Conservation (phyloP, 139 green algal species). For the Chlamydomonas schloesseri region DNA sequence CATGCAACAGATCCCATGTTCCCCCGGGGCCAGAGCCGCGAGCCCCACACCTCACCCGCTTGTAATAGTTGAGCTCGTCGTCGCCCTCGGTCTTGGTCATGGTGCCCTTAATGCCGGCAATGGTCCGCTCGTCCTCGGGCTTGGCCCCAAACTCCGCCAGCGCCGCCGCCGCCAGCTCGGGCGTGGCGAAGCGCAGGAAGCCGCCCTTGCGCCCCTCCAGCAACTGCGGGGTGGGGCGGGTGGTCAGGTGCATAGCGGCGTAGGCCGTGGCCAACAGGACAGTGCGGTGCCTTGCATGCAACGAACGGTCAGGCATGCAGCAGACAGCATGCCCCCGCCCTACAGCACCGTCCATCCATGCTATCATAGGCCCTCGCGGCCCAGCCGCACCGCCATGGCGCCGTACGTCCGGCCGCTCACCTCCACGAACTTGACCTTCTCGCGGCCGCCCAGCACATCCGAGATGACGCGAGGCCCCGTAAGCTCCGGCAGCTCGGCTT, state of each 20-base stretch:
- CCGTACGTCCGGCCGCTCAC: no score
- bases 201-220: slow-evolving; percentile 59
- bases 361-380: no score
- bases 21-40: no score
- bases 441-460: slow-evolving; percentile 64
- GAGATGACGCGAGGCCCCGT: slow-evolving; percentile 57
- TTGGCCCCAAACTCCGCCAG: slow-evolving; percentile 41
- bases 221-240: background rate
- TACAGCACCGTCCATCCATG: no score
- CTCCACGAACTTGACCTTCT: slow-evolving; percentile 68
- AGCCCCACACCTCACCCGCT: slow-evolving; percentile 65
- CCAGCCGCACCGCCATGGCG: no score
- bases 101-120: slow-evolving; percentile 58
- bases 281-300: no score
- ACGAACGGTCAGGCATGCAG: no score
- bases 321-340: no score
- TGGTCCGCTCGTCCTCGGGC: slow-evolving; percentile 54
- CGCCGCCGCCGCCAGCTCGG: slow-evolving; percentile 47
- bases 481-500: slow-evolving; percentile 45
- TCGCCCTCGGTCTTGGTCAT: slow-evolving; percentile 72
- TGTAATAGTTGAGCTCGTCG: slow-evolving; percentile 74
- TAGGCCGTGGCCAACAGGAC: no score
- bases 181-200: slow-evolving; percentile 61
- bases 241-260: background rate
- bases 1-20: no score